These are phyloP conservation scores for Penicillium riverlandense DNA, from an alignment of 495 filamentous ascomycete species.

Conservation along the genomic window DNA sequence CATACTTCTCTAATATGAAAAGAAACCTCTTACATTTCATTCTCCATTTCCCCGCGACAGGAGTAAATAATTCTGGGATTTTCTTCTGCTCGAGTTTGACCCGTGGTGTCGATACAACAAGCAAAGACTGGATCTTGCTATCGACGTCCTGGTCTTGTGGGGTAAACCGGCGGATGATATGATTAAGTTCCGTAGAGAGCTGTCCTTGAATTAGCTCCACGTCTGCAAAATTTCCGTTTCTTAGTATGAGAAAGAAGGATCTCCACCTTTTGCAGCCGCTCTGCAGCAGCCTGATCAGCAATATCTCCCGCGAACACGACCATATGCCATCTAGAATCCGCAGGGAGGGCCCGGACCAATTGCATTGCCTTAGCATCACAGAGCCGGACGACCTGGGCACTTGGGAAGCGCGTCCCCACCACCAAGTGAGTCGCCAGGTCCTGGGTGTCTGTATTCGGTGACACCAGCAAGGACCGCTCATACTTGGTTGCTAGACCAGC, in stretches of 20 bases:
- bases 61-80: too few relatives aligned
- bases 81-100: too few relatives aligned
- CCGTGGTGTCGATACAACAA: too few relatives aligned
- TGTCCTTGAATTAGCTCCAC: too few relatives aligned
- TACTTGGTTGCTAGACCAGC: conserved; percentile 58
- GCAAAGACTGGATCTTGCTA: too few relatives aligned
- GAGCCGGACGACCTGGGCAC: conserved; percentile 52
- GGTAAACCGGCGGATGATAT: too few relatives aligned
- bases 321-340: conserved; percentile 57
- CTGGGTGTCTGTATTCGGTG: conserved; percentile 13
- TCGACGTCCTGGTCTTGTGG: too few relatives aligned
- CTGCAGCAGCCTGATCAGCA: conserved; percentile 17
- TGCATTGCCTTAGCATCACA: conserved; percentile 53
- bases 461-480: conserved; percentile 42
- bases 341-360: conserved; percentile 35
- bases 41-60: too few relatives aligned
- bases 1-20: neutral
- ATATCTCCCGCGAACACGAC: conserved; percentile 51
- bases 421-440: conserved; percentile 40
- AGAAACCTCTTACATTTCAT: conserved; percentile 35
- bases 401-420: conserved; percentile 51
- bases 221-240: too few relatives aligned
- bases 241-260: too few relatives aligned
- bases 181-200: too few relatives aligned
- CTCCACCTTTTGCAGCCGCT: conserved; percentile 37